These are phyloP conservation scores for Cutaneotrichosporon cyanovorans DNA, from an alignment of 1,284 basidiomycete species.

Conservation along the genomic window DNA sequence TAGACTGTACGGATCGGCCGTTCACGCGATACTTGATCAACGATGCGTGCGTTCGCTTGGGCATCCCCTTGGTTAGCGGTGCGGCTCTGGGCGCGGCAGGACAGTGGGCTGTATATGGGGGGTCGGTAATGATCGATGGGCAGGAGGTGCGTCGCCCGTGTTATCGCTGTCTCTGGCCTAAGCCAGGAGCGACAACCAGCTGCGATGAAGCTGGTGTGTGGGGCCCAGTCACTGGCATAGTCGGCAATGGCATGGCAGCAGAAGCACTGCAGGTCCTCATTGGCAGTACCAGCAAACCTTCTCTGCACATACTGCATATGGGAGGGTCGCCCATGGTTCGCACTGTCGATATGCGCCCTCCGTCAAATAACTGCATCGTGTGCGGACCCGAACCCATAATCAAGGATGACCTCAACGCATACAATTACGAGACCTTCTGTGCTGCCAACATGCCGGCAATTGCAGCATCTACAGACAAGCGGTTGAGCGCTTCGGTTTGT, in stretches of 20 bases:
- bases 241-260: conserved; percentile 84
- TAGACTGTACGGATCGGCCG: conserved; percentile 95
- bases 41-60: conserved; percentile 71
- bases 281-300: conserved; percentile 57
- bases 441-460: not conserved
- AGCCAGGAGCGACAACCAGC: conserved; percentile 50
- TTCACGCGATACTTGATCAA: conserved; percentile 88
- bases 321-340: conserved; percentile 59
- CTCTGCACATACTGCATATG: conserved; percentile 29
- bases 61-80: conserved; percentile 77
- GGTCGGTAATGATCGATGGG: not conserved
- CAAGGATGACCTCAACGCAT: conserved; percentile 24
- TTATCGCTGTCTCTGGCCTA: conserved; percentile 89
- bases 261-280: conserved; percentile 79
- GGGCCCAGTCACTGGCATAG: conserved; percentile 80
- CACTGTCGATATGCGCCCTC: conserved; percentile 66
- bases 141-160: conserved; percentile 62
- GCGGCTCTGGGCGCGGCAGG: conserved; percentile 90
- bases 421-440: conserved; percentile 63
- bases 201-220: conserved; percentile 90
- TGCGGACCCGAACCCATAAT: conserved; percentile 31
- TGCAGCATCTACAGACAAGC: conserved; percentile 28
- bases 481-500: conserved; percentile 12
- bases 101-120: conserved; percentile 69
- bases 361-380: conserved; percentile 38